Conservation (phyloP, 2,329 filamentous ascomycete species). For the Sarocladium kiliense region DNA sequence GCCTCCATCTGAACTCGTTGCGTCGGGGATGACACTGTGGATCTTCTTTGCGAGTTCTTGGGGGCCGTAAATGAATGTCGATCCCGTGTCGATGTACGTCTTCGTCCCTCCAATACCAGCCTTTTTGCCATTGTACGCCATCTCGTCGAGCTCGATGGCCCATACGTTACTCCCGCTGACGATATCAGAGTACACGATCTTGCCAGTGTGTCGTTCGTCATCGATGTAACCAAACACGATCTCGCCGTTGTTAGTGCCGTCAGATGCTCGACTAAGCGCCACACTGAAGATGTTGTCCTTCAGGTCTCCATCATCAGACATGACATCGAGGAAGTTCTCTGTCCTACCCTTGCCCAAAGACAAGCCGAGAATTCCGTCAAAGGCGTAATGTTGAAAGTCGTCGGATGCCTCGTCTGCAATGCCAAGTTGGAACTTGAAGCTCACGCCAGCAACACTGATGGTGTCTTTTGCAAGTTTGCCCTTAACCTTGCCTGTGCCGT, state of each 20-base stretch:
- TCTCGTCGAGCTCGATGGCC: constrained; percentile 66
- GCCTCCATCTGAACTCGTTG: constrained; percentile 45
- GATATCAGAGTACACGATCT: constrained; percentile 61
- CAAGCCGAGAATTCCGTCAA: constrained; percentile 82
- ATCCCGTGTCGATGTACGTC: constrained; percentile 80
- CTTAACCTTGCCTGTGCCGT: constrained; percentile 71
- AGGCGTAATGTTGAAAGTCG: constrained; percentile 73
- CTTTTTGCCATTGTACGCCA: constrained; percentile 54
- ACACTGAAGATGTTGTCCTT: constrained; percentile 64
- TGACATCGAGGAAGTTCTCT: constrained; percentile 62
- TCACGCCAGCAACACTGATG: constrained; percentile 61
- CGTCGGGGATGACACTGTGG: constrained; percentile 62
- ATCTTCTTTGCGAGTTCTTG: constrained; percentile 59
- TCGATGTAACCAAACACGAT: constrained; percentile 73
- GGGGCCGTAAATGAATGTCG: constrained; percentile 73
- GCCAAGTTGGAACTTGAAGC: constrained; percentile 63
- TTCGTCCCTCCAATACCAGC: constrained; percentile 49
- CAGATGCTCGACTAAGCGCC: constrained; percentile 60
- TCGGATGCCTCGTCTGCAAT: constrained; percentile 65
- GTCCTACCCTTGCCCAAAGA: constrained; percentile 56
- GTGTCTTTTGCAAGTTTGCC: constrained; percentile 64
- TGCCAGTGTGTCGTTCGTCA: constrained; percentile 58
- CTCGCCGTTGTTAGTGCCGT: constrained; percentile 66
- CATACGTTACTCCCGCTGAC: constrained; percentile 43
- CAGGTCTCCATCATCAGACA: constrained; percentile 53